Conservation (phyloP, 352 stramenopile species). For the Paralagenidium karlingii region DNA sequence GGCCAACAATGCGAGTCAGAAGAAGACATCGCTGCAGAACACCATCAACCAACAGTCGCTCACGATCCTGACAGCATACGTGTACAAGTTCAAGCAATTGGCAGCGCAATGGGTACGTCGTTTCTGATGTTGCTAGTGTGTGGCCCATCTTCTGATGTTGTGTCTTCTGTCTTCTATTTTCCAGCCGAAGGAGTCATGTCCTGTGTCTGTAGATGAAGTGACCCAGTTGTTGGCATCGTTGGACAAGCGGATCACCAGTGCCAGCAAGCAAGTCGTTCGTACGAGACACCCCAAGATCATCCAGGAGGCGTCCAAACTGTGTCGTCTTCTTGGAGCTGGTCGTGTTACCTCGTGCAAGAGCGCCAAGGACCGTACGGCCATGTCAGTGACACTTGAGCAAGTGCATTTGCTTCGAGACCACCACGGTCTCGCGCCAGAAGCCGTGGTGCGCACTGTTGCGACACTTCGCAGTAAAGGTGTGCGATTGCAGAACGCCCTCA, state of each 20-base stretch:
- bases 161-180: constrained; percentile 2
- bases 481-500: constrained; percentile 53
- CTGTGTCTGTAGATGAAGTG: constrained; percentile 26
- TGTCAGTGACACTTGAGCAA: constrained; percentile 93
- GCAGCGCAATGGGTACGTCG: constrained; percentile 17
- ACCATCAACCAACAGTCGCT: constrained; percentile 70
- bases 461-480: constrained; percentile 70
- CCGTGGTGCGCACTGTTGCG: constrained; percentile 43
- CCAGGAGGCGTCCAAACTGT: constrained; percentile 45
- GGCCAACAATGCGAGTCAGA: constrained; percentile 49
- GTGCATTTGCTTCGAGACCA: constrained; percentile 43
- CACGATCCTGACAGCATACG: constrained; percentile 29
- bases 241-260: constrained; percentile 30
- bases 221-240: constrained; percentile 30
- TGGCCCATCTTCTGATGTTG: constrained; percentile 6
- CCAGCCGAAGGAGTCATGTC: constrained; percentile 25
- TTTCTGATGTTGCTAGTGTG: not conserved
- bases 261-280: constrained; percentile 57
- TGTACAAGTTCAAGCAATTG: constrained; percentile 50
- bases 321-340: constrained; percentile 77
- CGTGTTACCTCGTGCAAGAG: constrained; percentile 92
- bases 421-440: constrained; percentile 41
- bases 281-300: constrained; percentile 72
- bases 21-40: constrained; percentile 60
- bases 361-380: constrained; percentile 93